phyloP scores from a whole-genome alignment of 768 basidiomycete species.

The Kwoniella bestiolae region DNA sequence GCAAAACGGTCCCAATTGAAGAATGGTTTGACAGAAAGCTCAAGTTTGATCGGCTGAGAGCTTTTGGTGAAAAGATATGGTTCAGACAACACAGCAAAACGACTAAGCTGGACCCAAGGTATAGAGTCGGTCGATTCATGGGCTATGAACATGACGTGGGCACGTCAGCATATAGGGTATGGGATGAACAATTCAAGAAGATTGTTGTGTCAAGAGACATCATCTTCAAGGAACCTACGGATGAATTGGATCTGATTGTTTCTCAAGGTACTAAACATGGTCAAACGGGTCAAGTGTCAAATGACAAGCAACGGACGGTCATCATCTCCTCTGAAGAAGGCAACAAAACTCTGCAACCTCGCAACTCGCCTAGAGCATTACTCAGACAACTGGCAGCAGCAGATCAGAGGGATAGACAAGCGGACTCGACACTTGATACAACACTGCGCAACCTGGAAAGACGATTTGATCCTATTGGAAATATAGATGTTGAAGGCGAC shows the following conservation, averaged over 20 bases:
- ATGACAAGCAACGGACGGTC: no score
- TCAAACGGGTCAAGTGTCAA: no score
- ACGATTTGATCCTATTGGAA: no score
- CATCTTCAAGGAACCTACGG: constrained; percentile 1
- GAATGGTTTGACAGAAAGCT: constrained; percentile 11
- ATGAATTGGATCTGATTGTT: no score
- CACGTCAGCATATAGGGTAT: constrained; percentile 1
- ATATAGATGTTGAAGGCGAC: no score
- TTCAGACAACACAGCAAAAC: constrained; percentile 3
- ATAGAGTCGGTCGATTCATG: constrained; percentile 1
- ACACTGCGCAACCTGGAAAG: no score
- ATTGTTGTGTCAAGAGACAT: constrained; percentile 3
- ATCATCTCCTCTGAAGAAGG: no score
- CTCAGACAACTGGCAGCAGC: neutral
- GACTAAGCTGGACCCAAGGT: neutral
- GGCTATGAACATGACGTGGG: neutral
- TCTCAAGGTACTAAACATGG: no score
- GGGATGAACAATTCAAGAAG: neutral
- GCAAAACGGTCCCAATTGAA: constrained; percentile 5
- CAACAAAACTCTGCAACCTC: neutral
- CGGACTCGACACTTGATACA: no score
- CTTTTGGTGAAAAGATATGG: constrained; percentile 3
- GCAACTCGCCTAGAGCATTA: neutral
- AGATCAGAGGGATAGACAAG: neutral
- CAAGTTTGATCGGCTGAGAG: constrained; percentile 4